Evolutionary conservation across 768 basidiomycete genomes (phyloP), one percentile per base, ranked within the genome.

Genomic region (Hericium erinaceus): DNA sequence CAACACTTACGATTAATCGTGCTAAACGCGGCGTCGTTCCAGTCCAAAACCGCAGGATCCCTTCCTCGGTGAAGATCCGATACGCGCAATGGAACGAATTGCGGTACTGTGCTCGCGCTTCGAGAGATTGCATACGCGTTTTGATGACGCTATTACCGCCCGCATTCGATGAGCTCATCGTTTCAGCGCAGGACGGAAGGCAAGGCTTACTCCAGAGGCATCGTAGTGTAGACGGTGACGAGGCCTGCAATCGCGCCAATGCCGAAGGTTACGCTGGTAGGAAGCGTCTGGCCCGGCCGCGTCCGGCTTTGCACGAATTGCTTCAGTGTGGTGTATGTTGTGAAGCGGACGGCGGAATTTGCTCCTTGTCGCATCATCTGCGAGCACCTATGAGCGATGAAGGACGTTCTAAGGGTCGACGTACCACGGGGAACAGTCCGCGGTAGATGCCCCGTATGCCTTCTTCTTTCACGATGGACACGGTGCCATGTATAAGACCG

Each of bases 281-380:
- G 95, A 4, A 98, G 75, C 2, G 82, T 79, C 65, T 93, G 89
- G 3, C 94, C 94, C 0, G 93, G 84, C 38, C 88, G 80, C 1
- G 86, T 79, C 16, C 83, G 85, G 22, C 92, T 87, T 67, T 92
- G 92, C 1, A 93, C 92, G 62, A 93, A 82, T 65, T 97, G 93
- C 72, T 97, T 98, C 58, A 98, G 76, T 0, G 92, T 95, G 2
- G 89, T 83, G 72, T 98, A 98, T 0, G 92, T 93, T 51, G 95
- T 94, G 74, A 98, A 98, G 37, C 95, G 81, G 33, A 98, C 84
- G 10, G 97, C 94, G 4, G 94, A 98, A 69, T 98, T 99, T 44
- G 95, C 95, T 40, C 93, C 94, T 82, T 98, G 95, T 28, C 94
- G 87, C 82, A 95, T 89, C 83, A 95, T 92, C 92, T 97, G 66